These are phyloP conservation scores for Scenedesmus sp. DNA, from an alignment of 163 green algal species.

Conservation along the genomic window DNA sequence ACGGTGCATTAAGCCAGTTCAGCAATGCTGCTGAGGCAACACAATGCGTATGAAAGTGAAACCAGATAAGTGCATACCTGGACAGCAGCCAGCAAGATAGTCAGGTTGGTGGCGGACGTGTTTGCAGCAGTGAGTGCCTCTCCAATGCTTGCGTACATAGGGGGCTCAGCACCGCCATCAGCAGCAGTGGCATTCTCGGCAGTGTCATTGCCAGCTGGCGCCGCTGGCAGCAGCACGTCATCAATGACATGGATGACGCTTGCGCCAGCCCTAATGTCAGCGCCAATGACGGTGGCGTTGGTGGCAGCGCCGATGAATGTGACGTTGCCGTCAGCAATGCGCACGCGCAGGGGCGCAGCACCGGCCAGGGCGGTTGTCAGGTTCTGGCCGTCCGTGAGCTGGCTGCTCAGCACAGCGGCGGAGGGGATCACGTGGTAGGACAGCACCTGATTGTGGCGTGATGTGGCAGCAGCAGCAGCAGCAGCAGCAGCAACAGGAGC, in stretches of 20 bases:
- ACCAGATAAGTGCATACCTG: not conserved
- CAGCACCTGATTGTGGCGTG: not conserved
- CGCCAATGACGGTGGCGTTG: constrained; percentile 4
- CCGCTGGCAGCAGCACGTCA: constrained; percentile 33
- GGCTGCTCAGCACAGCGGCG: not conserved
- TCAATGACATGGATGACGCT: constrained; percentile 48
- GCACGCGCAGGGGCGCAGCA: not conserved
- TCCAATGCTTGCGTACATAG: not conserved
- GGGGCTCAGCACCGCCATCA: not conserved
- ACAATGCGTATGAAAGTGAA: too few relatives aligned
- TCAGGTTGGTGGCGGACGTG: constrained; percentile 14
- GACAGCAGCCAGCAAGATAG: constrained; percentile 20
- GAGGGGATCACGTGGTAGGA: constrained; percentile 43
- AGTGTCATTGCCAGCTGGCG: not conserved
- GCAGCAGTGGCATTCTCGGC: not conserved
- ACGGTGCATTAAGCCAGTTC: too few relatives aligned
- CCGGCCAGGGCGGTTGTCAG: constrained; percentile 10
- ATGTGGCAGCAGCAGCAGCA: not conserved
- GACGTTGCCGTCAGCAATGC: constrained; percentile 2
- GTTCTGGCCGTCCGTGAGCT: not conserved
- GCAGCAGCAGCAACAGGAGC: not conserved
- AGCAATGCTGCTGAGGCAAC: too few relatives aligned
- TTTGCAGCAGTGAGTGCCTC: constrained; percentile 29
- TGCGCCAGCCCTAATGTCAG: constrained; percentile 41
- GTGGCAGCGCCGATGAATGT: not conserved